Conservation (phyloP, 306 rosid species). For the Oemleria cerasiformis region DNA sequence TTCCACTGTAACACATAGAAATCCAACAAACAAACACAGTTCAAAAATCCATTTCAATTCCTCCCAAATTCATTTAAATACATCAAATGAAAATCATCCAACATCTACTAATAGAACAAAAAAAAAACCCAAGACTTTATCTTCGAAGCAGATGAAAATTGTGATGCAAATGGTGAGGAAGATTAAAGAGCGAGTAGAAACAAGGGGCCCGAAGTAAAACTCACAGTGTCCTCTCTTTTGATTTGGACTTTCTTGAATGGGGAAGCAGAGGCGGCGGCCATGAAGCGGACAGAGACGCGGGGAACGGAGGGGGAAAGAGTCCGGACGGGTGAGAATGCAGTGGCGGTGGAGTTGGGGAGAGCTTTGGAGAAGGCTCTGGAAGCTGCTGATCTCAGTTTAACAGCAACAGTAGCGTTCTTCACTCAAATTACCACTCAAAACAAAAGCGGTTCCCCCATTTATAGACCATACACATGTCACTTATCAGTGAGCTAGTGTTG, state of each 20-base stretch:
- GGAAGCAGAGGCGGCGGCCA: conserved; percentile 57
- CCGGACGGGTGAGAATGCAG: conserved; percentile 27
- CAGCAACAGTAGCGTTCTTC: conserved; percentile 29
- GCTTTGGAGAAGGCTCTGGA: conserved; percentile 28
- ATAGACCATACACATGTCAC: too few species aligned
- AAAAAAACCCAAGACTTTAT: not conserved
- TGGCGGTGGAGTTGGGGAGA: conserved; percentile 14
- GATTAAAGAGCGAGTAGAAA: not conserved
- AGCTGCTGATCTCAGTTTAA: conserved; percentile 25
- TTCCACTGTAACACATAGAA: not conserved
- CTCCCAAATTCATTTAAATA: not conserved
- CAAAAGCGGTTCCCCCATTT: too few species aligned
- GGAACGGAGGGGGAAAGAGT: conserved; percentile 29
- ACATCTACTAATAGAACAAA: not conserved
- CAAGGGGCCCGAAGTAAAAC: conserved; percentile 8
- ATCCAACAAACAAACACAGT: not conserved
- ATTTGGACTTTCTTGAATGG: conserved; percentile 82
- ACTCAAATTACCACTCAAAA: too few species aligned
- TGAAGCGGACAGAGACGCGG: conserved; percentile 60
- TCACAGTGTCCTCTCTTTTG: conserved; percentile 68
- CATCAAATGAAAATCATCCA: not conserved
- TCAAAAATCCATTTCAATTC: conserved; percentile 1
- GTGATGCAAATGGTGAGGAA: too few species aligned
- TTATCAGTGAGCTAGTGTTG: too few species aligned
- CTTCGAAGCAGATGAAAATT: not conserved